These are phyloP conservation scores for Xerocomus potaroensis DNA, from an alignment of 768 basidiomycete species.

Conservation along the genomic window DNA sequence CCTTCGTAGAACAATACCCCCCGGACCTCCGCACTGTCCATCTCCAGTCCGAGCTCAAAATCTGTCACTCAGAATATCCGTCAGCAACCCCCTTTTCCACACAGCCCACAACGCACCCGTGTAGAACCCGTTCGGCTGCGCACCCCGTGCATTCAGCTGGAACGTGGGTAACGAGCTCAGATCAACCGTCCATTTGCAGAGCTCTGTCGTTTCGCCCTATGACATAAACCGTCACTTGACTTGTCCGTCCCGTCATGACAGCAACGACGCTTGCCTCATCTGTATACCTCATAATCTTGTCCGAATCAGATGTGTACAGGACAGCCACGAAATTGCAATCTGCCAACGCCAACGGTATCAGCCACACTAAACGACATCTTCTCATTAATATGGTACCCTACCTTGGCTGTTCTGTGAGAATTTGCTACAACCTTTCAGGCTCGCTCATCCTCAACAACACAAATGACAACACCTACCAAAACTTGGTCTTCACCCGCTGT, in stretches of 20 bases:
- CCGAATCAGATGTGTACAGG: slow-evolving; percentile 72
- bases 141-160: slow-evolving; percentile 60
- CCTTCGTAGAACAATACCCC: slow-evolving; percentile 72
- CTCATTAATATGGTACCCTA: slow-evolving; percentile 29
- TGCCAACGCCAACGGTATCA: slow-evolving; percentile 25
- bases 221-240: slow-evolving; percentile 22
- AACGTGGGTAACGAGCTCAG: slow-evolving; percentile 74
- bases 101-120: slow-evolving; percentile 49
- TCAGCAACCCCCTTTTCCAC: neutral
- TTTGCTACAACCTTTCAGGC: slow-evolving; percentile 45
- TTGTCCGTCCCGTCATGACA: slow-evolving; percentile 10
- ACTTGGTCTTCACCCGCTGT: slow-evolving; percentile 78
- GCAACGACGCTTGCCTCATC: slow-evolving; percentile 53
- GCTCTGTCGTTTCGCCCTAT: slow-evolving; percentile 63
- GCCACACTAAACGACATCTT: neutral
- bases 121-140: slow-evolving; percentile 65
- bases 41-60: slow-evolving; percentile 78
- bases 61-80: slow-evolving; percentile 48
- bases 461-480: slow-evolving; percentile 53
- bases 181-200: slow-evolving; percentile 88
- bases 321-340: slow-evolving; percentile 82
- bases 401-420: slow-evolving; percentile 58
- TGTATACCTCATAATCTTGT: slow-evolving; percentile 74
- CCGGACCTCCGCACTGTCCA: slow-evolving; percentile 85
- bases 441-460: slow-evolving; percentile 4